Base-by-base conservation (phyloP, 2,329 filamentous ascomycete species). In the Massarina eburnea region DNA sequence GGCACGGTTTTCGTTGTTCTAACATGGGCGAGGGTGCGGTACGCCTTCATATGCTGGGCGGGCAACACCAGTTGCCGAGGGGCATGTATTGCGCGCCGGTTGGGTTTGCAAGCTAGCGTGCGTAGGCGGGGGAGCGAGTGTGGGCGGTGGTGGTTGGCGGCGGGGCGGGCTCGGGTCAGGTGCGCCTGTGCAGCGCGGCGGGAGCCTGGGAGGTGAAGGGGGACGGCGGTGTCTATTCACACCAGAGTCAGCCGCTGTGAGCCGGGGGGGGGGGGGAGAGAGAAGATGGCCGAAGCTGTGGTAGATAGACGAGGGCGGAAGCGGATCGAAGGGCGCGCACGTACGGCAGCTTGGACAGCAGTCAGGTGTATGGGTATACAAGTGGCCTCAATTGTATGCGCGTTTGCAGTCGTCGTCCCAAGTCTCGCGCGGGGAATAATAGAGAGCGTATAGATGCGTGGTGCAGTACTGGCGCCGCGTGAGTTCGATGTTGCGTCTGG, bases 1-100 rank as follows among this genome's bases (percentile, higher is more conserved):
- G 64, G 63, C 72, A 71, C 61, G 67, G 62, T 68, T 70, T 73
- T 75, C 72, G 71, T 75, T 67, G 72, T 70, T 68, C 71, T 66
- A 72, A 75, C 75, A 77, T 77, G 71, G 64, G 71, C 71, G 61
- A 63, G 64, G 60, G 57, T 55, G 47, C 54, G 54, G 47, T 44
- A 55, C 54, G 51, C 64, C 56, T 48, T 61, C 67, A 70, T 69
- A 51, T 57, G 61, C 64, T 52, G 58, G 57, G 55, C 57, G 59
- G 57, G 44, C 55, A 55, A 47, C 54, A 47, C 52, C 58, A 49
- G 56, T 52, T 57, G 56, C 55, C 41, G 54, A 42, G 45, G 49
- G 55, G 56, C 66, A 64, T 67, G 56, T 60, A 59, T 52, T 34
- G 43, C 38, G 46, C 35, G 52, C 35, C 43, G 29, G 26, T 41